Percentiles rank a stretch among this genome's conserved stretches.
Evolutionary conservation across 1,139 yeast species (phyloP).

Genomic region (Hansenula anomala): DNA sequence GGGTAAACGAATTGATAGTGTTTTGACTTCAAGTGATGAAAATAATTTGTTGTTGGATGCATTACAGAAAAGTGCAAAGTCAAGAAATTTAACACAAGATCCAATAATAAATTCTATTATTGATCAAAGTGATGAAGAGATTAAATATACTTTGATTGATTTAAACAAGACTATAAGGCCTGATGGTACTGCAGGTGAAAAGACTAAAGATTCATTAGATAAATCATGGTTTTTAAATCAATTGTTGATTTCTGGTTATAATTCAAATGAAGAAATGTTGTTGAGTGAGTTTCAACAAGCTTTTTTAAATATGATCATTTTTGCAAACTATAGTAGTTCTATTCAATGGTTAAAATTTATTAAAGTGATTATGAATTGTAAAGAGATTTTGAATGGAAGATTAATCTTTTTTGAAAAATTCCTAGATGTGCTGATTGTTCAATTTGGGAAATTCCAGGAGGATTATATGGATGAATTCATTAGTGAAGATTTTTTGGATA

Average conservation of each 20-base stretch:
- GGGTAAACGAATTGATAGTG: slow-evolving; percentile 25
- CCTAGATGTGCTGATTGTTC: slow-evolving; percentile 25
- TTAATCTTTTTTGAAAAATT: slow-evolving; percentile 19
- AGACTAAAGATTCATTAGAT: slow-evolving; percentile 36
- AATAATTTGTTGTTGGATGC: slow-evolving; percentile 27
- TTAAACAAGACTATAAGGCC: slow-evolving; percentile 31
- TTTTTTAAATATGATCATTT: slow-evolving; percentile 30
- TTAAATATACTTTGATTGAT: slow-evolving; percentile 31
- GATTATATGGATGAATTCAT: slow-evolving; percentile 33
- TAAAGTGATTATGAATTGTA: slow-evolving; percentile 28
- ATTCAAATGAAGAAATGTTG: slow-evolving; percentile 20
- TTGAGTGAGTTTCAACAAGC: slow-evolving; percentile 38
- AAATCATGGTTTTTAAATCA: slow-evolving; percentile 37
- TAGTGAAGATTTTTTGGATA: slow-evolving; percentile 13
- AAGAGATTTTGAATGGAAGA: slow-evolving; percentile 13
- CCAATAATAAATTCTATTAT: slow-evolving; percentile 26
- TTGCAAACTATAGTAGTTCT: slow-evolving; percentile 41
- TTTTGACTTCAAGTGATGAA: slow-evolving; percentile 37
- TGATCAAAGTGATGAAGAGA: slow-evolving; percentile 26
- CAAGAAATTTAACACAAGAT: slow-evolving; percentile 19
- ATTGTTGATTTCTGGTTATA: slow-evolving; percentile 21
- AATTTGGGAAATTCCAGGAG: slow-evolving; percentile 30
- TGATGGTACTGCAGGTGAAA: slow-evolving; percentile 27
- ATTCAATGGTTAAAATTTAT: slow-evolving; percentile 39
- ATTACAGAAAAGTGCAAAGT: slow-evolving; percentile 19